Evolutionary conservation across 2,329 filamentous ascomycete genomes (phyloP).

Genomic region (Claviceps spartinae): DNA sequence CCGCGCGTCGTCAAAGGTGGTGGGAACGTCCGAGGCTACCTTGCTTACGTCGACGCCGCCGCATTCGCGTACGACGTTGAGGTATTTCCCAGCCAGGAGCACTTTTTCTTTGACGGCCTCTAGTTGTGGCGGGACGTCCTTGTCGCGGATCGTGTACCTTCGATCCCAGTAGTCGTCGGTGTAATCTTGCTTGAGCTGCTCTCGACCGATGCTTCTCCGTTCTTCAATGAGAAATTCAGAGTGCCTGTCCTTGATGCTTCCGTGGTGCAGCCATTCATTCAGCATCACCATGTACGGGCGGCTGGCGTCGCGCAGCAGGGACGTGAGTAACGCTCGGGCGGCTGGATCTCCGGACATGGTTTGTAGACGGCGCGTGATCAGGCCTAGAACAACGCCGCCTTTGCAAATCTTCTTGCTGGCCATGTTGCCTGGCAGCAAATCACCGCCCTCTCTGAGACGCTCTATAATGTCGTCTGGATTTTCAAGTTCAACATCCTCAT

Average conservation of each 20-base stretch:
- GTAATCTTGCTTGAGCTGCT: slow-evolving; percentile 87
- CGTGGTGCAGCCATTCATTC: slow-evolving; percentile 96
- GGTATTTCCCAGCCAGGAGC: slow-evolving; percentile 86
- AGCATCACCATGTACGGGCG: slow-evolving; percentile 95
- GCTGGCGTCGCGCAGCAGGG: slow-evolving; percentile 74
- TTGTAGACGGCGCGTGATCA: slow-evolving; percentile 73
- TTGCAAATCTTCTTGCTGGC: slow-evolving; percentile 87
- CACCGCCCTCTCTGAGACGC: slow-evolving; percentile 73
- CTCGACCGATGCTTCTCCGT: slow-evolving; percentile 84
- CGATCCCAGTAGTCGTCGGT: slow-evolving; percentile 99
- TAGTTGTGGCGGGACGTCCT: slow-evolving; percentile 83
- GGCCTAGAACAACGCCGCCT: slow-evolving; percentile 83
- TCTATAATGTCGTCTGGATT: slow-evolving; percentile 88
- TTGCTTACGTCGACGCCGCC: slow-evolving; percentile 91
- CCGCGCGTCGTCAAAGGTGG: slow-evolving; percentile 78
- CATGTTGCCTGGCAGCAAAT: slow-evolving; percentile 64
- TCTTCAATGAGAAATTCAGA: slow-evolving; percentile 91
- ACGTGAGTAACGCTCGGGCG: slow-evolving; percentile 67
- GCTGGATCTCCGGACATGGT: slow-evolving; percentile 89
- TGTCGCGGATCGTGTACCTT: slow-evolving; percentile 84
- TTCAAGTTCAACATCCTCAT: slow-evolving; percentile 57
- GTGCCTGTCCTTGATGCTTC: slow-evolving; percentile 87
- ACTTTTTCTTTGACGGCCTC: slow-evolving; percentile 89
- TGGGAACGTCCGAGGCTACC: slow-evolving; percentile 74
- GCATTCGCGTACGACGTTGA: slow-evolving; percentile 95